A percentile compares a stretch with the other conserved stretches of the same genome.
Conservation (phyloP, 1,284 basidiomycete genomes). For the Pholiota adiposa region DNA sequence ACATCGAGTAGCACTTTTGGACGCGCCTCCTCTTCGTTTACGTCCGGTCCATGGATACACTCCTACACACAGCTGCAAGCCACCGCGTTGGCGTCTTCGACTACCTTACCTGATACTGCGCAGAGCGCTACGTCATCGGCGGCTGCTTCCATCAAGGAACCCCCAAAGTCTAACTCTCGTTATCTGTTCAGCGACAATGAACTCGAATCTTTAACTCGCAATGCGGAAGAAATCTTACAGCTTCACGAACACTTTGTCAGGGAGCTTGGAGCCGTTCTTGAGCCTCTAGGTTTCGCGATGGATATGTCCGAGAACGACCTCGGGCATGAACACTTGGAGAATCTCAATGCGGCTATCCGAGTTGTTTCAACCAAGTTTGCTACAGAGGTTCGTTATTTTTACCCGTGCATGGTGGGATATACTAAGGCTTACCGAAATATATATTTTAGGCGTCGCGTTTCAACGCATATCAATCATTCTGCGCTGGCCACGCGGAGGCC, state of each 20-base stretch:
- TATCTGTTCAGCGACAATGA: conserved; percentile 59
- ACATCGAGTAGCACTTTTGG: conserved; percentile 41
- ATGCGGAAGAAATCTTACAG: conserved; percentile 73
- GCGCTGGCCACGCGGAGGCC: conserved; percentile 83
- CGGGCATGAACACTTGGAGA: conserved; percentile 29
- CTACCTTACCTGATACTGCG: conserved; percentile 29
- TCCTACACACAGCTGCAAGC: conserved; percentile 41
- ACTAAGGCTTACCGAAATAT: not conserved
- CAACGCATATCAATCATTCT: conserved; percentile 81
- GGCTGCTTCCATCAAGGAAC: conserved; percentile 34
- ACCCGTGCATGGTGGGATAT: not conserved
- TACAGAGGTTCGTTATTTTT: conserved; percentile 54
- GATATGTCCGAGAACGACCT: conserved; percentile 29
- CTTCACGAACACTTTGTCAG: conserved; percentile 76
- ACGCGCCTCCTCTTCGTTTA: conserved; percentile 47
- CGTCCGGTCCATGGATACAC: conserved; percentile 42
- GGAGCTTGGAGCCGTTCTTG: conserved; percentile 59
- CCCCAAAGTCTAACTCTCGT: conserved; percentile 38
- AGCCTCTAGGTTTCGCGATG: conserved; percentile 54
- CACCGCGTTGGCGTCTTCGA: conserved; percentile 32
- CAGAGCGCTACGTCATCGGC: conserved; percentile 20
- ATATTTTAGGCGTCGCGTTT: conserved; percentile 70
- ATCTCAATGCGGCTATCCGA: conserved; percentile 54
- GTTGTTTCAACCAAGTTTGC: conserved; percentile 67
- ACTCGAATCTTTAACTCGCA: conserved; percentile 65